A percentile compares a stretch with the other conserved stretches of the same genome.
Evolutionary conservation across 83 land plant species (phyloP).

Genomic region (Isoetes engelmannii): DNA sequence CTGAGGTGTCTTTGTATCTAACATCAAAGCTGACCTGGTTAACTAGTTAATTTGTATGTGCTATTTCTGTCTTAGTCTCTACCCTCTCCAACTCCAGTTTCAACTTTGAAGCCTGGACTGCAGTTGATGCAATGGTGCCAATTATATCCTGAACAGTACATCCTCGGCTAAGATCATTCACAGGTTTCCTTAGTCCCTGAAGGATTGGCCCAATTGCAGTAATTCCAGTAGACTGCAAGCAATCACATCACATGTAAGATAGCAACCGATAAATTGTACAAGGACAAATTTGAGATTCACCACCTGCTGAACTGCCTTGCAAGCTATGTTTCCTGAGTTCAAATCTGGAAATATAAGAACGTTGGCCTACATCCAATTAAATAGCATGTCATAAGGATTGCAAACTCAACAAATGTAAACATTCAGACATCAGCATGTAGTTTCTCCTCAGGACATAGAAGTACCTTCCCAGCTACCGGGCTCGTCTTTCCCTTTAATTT

Average conservation of each 20-base stretch:
- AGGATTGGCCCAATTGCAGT: conserved; percentile 36
- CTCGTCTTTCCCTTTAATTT: conserved; percentile 36
- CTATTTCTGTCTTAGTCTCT: not conserved
- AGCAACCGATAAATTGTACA: not conserved
- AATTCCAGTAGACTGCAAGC: conserved; percentile 36
- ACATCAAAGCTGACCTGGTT: too few relatives aligned
- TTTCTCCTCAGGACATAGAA: not conserved
- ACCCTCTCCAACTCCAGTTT: not conserved
- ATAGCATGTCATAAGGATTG: too few relatives aligned
- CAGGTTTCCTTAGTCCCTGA: conserved; percentile 39
- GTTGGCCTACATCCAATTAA: conserved; percentile 26
- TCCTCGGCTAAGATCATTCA: conserved; percentile 46
- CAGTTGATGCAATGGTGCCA: conserved; percentile 38
- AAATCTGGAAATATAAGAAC: conserved; percentile 47
- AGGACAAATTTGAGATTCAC: not conserved
- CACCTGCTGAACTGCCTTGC: conserved; percentile 50
- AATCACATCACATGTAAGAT: not conserved
- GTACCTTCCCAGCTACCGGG: conserved; percentile 44
- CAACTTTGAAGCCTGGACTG: conserved; percentile 27
- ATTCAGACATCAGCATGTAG: too few relatives aligned
- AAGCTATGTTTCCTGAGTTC: conserved; percentile 39
- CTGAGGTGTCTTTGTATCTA: too few relatives aligned
- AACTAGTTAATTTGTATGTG: too few relatives aligned
- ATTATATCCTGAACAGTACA: conserved; percentile 43
- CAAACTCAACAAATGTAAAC: too few relatives aligned